Percentiles rank a stretch among this genome's conserved stretches.
These are phyloP conservation scores for Trebouxia gelatinosa DNA, from an alignment of 163 green algal species.

Conservation along the genomic window DNA sequence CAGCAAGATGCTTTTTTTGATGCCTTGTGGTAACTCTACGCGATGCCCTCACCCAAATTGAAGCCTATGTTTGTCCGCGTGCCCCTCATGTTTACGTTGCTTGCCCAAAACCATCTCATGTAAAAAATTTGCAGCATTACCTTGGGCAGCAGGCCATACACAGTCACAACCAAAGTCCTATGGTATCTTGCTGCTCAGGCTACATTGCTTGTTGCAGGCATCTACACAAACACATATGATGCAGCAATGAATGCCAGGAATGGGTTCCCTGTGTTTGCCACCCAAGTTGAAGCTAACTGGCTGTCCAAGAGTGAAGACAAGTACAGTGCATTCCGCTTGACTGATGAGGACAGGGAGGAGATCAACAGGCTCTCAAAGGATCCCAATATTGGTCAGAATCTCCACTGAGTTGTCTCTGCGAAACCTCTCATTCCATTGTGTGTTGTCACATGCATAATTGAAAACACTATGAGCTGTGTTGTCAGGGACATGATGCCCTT, in stretches of 20 bases:
- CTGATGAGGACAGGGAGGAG: conserved; percentile 88
- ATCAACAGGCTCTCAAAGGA: conserved; percentile 78
- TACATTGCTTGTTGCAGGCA: conserved; percentile 53
- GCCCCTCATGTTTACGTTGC: no score
- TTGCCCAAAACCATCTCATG: no score
- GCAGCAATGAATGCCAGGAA: conserved; percentile 82
- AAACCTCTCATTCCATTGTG: no score
- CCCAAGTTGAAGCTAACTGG: conserved; percentile 94
- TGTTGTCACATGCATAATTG: no score
- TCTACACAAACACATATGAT: conserved; percentile 94
- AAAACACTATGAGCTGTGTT: no score
- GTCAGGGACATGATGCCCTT: not conserved
- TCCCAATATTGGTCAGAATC: conserved; percentile 60
- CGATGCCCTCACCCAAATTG: no score
- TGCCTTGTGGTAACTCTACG: no score
- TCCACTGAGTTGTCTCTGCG: not conserved
- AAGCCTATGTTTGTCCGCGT: no score
- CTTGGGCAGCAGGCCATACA: no score
- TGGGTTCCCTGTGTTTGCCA: conserved; percentile 96
- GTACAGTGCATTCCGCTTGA: conserved; percentile 81
- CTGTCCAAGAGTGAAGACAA: conserved; percentile 69
- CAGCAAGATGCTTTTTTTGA: no score
- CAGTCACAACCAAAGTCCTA: conserved; percentile 2
- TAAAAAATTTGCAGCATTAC: no score
- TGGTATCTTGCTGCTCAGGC: not conserved